These are phyloP conservation scores for Daldinia bambusicola DNA, from an alignment of 495 filamentous ascomycete species.

Conservation along the genomic window DNA sequence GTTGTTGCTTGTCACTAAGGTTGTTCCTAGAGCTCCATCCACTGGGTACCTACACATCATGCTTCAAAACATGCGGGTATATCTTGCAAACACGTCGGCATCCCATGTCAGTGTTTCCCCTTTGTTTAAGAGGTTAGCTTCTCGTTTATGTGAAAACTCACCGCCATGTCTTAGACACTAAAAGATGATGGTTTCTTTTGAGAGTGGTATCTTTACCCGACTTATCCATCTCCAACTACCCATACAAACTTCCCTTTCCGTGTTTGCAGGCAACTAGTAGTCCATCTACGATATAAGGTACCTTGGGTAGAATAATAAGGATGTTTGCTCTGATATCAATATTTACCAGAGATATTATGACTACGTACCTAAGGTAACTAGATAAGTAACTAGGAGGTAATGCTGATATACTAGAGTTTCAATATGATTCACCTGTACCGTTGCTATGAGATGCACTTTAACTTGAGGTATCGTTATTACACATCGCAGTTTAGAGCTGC, in stretches of 20 bases:
- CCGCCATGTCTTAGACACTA: neutral
- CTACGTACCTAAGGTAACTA: too few relatives aligned
- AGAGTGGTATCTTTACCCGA: neutral
- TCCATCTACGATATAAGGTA: neutral
- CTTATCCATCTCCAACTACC: neutral
- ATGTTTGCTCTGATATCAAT: too few relatives aligned
- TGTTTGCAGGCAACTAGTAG: constrained; percentile 7
- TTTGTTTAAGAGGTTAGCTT: neutral
- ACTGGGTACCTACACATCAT: neutral
- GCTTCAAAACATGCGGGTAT: neutral
- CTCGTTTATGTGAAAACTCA: too few relatives aligned
- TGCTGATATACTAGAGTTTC: too few relatives aligned
- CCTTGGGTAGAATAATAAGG: too few relatives aligned
- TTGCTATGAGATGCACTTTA: too few relatives aligned
- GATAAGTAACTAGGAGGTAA: too few relatives aligned
- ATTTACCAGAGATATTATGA: too few relatives aligned
- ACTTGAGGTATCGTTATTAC: too few relatives aligned
- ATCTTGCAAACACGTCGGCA: neutral
- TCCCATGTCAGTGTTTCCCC: neutral
- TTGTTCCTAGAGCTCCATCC: neutral
- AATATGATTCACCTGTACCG: too few relatives aligned
- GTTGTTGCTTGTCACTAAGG: neutral
- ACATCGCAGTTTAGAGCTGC: too few relatives aligned
- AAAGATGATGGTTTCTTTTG: too few relatives aligned
- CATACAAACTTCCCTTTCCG: neutral